phyloP scores from a whole-genome alignment of 495 filamentous ascomycete genomes.

The Talaromyces liani region DNA sequence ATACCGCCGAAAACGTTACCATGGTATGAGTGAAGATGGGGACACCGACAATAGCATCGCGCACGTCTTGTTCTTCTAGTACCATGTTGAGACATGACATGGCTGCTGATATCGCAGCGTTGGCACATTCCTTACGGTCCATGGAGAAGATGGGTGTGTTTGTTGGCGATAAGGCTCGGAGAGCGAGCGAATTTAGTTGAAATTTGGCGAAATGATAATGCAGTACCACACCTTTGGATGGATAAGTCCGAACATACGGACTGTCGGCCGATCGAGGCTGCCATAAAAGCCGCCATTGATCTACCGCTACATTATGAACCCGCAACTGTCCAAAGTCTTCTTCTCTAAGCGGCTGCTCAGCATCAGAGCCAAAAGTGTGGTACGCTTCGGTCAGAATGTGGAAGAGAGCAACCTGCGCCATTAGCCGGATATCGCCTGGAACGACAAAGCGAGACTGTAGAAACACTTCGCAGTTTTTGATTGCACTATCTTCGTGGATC shows the following conservation, averaged over 20 bases:
- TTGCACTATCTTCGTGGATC: conserved; percentile 46
- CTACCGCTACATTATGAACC: conserved; percentile 46
- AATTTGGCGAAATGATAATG: conserved; percentile 57
- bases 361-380: conserved; percentile 48
- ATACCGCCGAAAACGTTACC: conserved; percentile 52
- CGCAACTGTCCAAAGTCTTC: conserved; percentile 44
- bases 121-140: conserved; percentile 47
- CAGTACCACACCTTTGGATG: conserved; percentile 51
- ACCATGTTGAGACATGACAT: conserved; percentile 49
- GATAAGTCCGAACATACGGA: conserved; percentile 47
- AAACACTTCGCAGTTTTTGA: conserved; percentile 45
- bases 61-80: conserved; percentile 48
- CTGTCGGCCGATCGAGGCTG: conserved; percentile 45
- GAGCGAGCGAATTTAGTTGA: conserved; percentile 51
- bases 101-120: conserved; percentile 49
- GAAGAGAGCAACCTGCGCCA: conserved; percentile 51
- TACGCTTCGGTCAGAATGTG: conserved; percentile 52
- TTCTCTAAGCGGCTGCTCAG: conserved; percentile 45
- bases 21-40: conserved; percentile 56
- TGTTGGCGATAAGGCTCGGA: conserved; percentile 42
- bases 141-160: conserved; percentile 46
- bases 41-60: conserved; percentile 51
- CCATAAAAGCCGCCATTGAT: conserved; percentile 53
- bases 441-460: conserved; percentile 38
- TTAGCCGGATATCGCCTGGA: conserved; percentile 45